Base-by-base conservation (phyloP, 2,329 filamentous ascomycete genomes). In the Ophiostoma sp. region DNA sequence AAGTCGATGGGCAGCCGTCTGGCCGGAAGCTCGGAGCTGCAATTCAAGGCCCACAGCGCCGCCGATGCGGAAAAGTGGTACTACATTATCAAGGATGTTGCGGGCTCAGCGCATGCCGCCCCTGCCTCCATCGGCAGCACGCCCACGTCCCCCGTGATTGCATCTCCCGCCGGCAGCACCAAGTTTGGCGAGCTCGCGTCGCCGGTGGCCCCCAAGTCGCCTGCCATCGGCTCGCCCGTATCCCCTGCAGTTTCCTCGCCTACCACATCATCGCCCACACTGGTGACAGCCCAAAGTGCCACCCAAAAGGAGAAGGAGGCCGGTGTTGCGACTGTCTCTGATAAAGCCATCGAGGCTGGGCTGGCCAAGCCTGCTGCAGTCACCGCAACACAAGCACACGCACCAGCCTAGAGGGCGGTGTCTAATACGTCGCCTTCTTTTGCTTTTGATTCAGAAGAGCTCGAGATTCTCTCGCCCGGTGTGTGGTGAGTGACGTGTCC, bases 11-110 rank as follows among this genome's bases (percentile, higher is more conserved):
- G 90, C 76, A 90, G 89, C 82, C 94, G 93, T 77, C 86, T 97
- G 74, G 87, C 90, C 67, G 92, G 94, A 74, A 87, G 81, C 35
- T 89, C 92, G 57, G 94, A 98, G 80, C 84, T 96, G 52, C 82
- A 85, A 39, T 97, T 97, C 87, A 96, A 96, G 82, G 93, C 94
- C 0, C 90, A 93, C 79, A 93, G 91, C 0, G 79, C 92, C 2
- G 83, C 86, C 36, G 93, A 96, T 73, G 93, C 94, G 0, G 83
- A 90, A 79, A 91, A 92, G 79, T 98, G 94, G 94, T 93, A 89
- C 80, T 86, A 90, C 44, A 82, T 92, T 73, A 90, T 97, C 76
- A 81, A 83, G 65, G 80, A 83, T 71, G 85, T 87, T 10, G 86
- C 87, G 36, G 88, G 87, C 68, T 80, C 83, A 6, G 81, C 81